Percentiles rank a stretch among this genome's conserved stretches.
Conservation (phyloP, 1,139 yeast species). For the Candida sojae region DNA sequence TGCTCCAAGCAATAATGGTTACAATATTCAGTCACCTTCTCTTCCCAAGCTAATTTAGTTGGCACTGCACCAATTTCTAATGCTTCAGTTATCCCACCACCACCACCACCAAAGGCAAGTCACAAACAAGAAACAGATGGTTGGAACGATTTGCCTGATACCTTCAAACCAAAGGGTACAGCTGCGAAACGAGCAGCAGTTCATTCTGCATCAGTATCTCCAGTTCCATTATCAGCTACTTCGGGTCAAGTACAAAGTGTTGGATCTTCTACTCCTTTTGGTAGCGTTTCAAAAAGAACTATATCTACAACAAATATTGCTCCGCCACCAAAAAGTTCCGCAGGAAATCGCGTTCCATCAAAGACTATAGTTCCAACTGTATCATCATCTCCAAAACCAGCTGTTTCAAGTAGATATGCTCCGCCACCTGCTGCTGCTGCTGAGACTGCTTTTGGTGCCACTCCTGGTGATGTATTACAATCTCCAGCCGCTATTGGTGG, state of each 20-base stretch:
- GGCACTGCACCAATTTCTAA: constrained; percentile 4
- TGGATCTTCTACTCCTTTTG: constrained; percentile 1
- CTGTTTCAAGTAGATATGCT: constrained; percentile 37
- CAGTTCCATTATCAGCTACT: constrained; percentile 20
- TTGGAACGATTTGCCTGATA: constrained; percentile 92
- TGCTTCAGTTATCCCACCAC: constrained; percentile 18
- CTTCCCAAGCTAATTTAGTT: constrained; percentile 11
- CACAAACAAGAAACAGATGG: constrained; percentile 72
- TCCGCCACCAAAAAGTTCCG: constrained; percentile 40
- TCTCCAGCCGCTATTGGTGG: constrained; percentile 22
- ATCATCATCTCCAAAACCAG: constrained; percentile 23
- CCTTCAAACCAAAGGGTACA: constrained; percentile 51
- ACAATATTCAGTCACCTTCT: constrained; percentile 18
- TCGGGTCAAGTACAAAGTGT: constrained; percentile 1
- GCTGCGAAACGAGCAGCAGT: constrained; percentile 57
- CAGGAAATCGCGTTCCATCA: constrained; percentile 28
- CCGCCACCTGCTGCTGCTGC: constrained; percentile 32
- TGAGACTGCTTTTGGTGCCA: no score
- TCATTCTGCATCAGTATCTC: constrained; percentile 21
- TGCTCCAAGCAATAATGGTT: constrained; percentile 24
- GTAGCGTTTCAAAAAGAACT: constrained; percentile 13
- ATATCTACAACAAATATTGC: constrained; percentile 17
- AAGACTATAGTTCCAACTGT: constrained; percentile 21
- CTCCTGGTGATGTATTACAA: constrained; percentile 11
- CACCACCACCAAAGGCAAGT: constrained; percentile 38